Conservation (phyloP, 2,329 filamentous ascomycete species). For the Dactylonectria estremocensis region DNA sequence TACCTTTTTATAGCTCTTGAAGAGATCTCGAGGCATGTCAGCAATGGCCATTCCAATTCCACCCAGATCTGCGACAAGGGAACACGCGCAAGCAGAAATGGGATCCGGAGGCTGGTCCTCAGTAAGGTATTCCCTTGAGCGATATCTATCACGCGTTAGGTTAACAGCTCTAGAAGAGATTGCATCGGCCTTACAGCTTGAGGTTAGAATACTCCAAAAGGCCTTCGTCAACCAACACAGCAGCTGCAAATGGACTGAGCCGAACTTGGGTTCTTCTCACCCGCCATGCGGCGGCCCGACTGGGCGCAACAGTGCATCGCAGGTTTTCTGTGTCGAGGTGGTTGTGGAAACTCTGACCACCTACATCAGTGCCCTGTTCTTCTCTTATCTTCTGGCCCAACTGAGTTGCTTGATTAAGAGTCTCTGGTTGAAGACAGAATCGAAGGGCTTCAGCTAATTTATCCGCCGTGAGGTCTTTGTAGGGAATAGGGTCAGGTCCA, state of each 20-base stretch:
- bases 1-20: slow-evolving; percentile 56
- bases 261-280: slow-evolving; percentile 77
- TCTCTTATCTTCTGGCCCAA: slow-evolving; percentile 76
- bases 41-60: slow-evolving; percentile 87
- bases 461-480: slow-evolving; percentile 76
- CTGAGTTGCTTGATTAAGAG: slow-evolving; percentile 68
- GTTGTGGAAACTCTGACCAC: slow-evolving; percentile 79
- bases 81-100: slow-evolving; percentile 81
- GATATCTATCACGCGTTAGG: slow-evolving; percentile 60
- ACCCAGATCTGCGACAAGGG: slow-evolving; percentile 86
- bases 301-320: slow-evolving; percentile 78
- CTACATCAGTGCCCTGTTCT: slow-evolving; percentile 75
- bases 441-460: slow-evolving; percentile 76
- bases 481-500: slow-evolving; percentile 78
- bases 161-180: background rate
- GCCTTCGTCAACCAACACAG: slow-evolving; percentile 75
- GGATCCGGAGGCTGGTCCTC: slow-evolving; percentile 86
- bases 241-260: slow-evolving; percentile 81
- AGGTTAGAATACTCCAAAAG: slow-evolving; percentile 78
- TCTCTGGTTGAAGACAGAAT: slow-evolving; percentile 73
- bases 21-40: slow-evolving; percentile 75
- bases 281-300: slow-evolving; percentile 81
- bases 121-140: slow-evolving; percentile 78
- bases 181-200: slow-evolving; percentile 72
- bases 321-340: slow-evolving; percentile 77